phyloP scores from a whole-genome alignment of 2,329 filamentous ascomycete species.

The Verticillium zaregamsianum region DNA sequence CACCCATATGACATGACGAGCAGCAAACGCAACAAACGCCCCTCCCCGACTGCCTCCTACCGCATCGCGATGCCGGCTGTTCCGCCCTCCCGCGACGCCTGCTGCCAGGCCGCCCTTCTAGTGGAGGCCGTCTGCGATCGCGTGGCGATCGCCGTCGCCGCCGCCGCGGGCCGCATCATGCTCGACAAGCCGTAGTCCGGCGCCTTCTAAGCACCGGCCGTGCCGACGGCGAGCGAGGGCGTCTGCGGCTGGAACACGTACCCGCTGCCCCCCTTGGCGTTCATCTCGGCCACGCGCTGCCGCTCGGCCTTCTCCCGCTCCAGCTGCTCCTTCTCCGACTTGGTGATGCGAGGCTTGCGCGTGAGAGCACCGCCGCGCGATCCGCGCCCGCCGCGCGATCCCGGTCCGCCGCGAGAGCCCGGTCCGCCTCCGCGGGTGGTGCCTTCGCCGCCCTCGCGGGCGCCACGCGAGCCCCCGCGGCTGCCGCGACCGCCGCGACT shows the following conservation, averaged over 20 bases:
- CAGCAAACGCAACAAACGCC: neutral
- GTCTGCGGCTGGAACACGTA: slow-evolving; percentile 29
- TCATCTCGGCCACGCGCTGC: slow-evolving; percentile 45
- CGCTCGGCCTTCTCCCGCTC: slow-evolving; percentile 78
- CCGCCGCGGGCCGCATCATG: neutral
- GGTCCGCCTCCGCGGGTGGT: slow-evolving; percentile 34
- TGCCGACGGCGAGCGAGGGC: slow-evolving; percentile 13
- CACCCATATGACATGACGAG: neutral
- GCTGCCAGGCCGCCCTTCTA: too few relatives aligned
- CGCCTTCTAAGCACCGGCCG: slow-evolving; percentile 11
- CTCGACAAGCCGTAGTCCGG: neutral
- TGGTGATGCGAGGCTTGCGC: slow-evolving; percentile 80
- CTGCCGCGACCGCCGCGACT: slow-evolving; percentile 26
- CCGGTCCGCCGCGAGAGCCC: slow-evolving; percentile 43
- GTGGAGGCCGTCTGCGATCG: too few relatives aligned
- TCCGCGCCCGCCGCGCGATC: slow-evolving; percentile 67
- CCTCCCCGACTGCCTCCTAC: too few relatives aligned
- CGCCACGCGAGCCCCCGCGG: slow-evolving; percentile 44
- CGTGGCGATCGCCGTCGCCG: too few relatives aligned
- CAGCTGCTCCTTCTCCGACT: slow-evolving; percentile 76
- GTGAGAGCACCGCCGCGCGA: slow-evolving; percentile 70
- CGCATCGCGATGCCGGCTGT: too few relatives aligned
- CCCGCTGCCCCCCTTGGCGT: slow-evolving; percentile 31
- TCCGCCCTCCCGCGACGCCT: too few relatives aligned
- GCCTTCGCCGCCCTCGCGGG: slow-evolving; percentile 51